Evolutionary conservation across 2,329 filamentous ascomycete species (phyloP), one percentile per base, ranked within the genome.

Genomic region (Fusarium sp.): DNA sequence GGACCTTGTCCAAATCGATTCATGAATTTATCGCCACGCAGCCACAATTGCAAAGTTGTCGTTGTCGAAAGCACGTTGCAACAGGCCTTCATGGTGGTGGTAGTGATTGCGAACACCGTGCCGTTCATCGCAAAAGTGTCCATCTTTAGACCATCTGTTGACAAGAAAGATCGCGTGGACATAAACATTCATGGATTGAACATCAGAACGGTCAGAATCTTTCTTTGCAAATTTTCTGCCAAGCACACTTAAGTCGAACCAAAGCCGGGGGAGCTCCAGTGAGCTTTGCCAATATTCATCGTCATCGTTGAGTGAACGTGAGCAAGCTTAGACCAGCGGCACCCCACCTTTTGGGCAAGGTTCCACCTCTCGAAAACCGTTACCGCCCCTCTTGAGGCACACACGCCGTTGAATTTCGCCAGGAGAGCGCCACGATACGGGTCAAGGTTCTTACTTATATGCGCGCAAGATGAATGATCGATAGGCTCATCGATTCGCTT

Each of bases 291-390:
- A 52, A 53, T 51, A 30, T 53, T 38, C 40, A 53, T 56, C 57
- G 49, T 67, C 66, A 58, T 67, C 66, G 61, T 42, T 45, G 23
- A 37, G 56, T 36, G 56, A 49, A 62, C 54, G 47, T 66, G 62
- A 63, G 44, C 52, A 69, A 62, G 62, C 42, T 34, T 28, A 64
- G 57, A 16, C 34, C 52, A 58, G 33, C 30, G 37, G 49, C 46
- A 55, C 62, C 37, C 67, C 66, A 53, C 57, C 41, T 26, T 20
- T 50, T 26, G 30, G 26, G 31, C n/a, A 50, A 51, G n/a, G 44
- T 31, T 57, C 66, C 66, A 56, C 61, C 55, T 47, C 52, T 57
- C 37, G 33, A 70, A 69, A 69, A 69, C 67, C 57, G 66, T 57
- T 69, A 62, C 61, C 61, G 61, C 56, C 44, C 64, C 53, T 58